Base-by-base conservation (phyloP, 352 stramenopile species). In the Globisporangium alternatum region DNA sequence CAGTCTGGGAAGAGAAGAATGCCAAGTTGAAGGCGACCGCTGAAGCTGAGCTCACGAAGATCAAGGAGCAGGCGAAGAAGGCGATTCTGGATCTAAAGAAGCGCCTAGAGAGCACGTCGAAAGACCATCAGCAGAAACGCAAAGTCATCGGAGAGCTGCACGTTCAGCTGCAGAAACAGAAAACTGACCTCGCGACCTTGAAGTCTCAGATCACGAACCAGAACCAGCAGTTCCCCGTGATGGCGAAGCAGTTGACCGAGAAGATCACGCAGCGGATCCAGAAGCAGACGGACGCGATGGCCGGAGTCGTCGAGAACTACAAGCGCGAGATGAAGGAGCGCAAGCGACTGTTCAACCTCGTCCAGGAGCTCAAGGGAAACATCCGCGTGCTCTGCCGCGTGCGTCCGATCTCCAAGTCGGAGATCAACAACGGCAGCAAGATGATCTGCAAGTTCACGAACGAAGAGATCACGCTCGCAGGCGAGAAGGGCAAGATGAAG, bases 371-470 rank as follows among this genome's bases (percentile, higher is more conserved):
- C 35, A 97, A 98, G 65, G 96, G 96, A 41, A 99, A 99, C 68
- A 99, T 99, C 60, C 95, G 98, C 57, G 97, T 99, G 13, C 92
- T 98, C 51, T 99, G 96, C 60, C 95, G 97, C 62, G 89, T 99
- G 17, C 95, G 97, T 37, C 97, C 97, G 2, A 93, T 96, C 55
- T 94, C 87, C 22, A 96, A 92, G 68, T 74, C 64, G 13, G 85
- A 96, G 62, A 47, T 90, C 44, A 64, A 70, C 13, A 76, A 84
- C 44, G 85, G 87, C 37, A 93, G 79, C 66, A 94, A 93, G 56
- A 77, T 88, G 63, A 85, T 91, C 35, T 91, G 85, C 68, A 92
- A 93, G 54, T 92, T 93, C 64, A 68, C 75, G n/a, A 75, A 78
- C 0, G 83, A 95, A 57, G 87, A 94, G 64, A 91, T 94, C 63